Percentiles rank a stretch among this genome's conserved stretches.
Evolutionary conservation across 352 stramenopile species (phyloP).

Genomic region (Pythium guiyangense): DNA sequence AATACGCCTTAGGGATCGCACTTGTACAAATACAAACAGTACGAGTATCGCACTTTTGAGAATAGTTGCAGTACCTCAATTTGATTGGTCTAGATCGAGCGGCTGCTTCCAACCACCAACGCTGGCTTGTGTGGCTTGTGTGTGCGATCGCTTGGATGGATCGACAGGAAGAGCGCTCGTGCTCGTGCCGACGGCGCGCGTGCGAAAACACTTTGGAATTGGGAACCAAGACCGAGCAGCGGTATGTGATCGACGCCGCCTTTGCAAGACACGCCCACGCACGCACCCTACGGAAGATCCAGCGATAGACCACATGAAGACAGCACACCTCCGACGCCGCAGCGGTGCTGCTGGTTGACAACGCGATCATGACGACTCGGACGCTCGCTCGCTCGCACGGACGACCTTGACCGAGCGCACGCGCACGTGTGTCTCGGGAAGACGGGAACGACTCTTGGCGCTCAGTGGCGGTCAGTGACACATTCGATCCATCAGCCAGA

Average conservation of each 20-base stretch:
- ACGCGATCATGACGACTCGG: not conserved
- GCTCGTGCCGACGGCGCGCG: too few species aligned
- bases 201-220: constrained; percentile 69
- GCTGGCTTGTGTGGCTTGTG: too few species aligned
- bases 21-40: too few species aligned
- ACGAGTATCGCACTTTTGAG: too few species aligned
- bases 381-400: constrained; percentile 6
- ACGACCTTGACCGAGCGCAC: constrained; percentile 9
- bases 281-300: constrained; percentile 17
- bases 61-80: too few species aligned
- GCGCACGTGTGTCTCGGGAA: constrained; percentile 2
- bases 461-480: constrained; percentile 2
- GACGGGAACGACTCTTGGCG: constrained; percentile 14
- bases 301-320: constrained; percentile 10
- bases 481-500: constrained; percentile 1
- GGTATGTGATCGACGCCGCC: constrained; percentile 44
- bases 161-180: too few species aligned
- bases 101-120: too few species aligned
- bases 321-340: constrained; percentile 9
- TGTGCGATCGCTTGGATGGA: too few species aligned
- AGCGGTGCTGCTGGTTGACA: constrained; percentile 11
- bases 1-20: too few species aligned
- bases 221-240: constrained; percentile 66
- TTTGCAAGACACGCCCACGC: not conserved
- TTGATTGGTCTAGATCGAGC: too few species aligned